Evolutionary conservation across 2,329 filamentous ascomycete genomes (phyloP).

Genomic region (Fusarium foetens): DNA sequence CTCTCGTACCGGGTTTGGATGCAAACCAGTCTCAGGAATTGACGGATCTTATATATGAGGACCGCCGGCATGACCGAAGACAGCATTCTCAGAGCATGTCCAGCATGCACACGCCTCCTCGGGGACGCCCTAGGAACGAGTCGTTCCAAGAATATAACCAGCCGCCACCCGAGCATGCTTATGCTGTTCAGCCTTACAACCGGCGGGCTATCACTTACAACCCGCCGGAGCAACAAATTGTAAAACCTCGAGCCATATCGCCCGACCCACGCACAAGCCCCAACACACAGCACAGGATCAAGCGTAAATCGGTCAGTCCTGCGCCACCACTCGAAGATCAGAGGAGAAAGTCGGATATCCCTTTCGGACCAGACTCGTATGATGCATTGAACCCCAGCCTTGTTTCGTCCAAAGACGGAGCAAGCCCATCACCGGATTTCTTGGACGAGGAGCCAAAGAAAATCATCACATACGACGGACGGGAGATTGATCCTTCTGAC

Average conservation of each 20-base stretch:
- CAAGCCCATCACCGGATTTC: slow-evolving; percentile 52
- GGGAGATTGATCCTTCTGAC: slow-evolving; percentile 82
- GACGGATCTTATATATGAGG: slow-evolving; percentile 67
- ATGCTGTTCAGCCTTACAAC: slow-evolving; percentile 56
- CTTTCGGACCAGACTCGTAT: slow-evolving; percentile 81
- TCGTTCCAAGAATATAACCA: slow-evolving; percentile 43
- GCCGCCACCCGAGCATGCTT: slow-evolving; percentile 42
- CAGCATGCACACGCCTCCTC: slow-evolving; percentile 54
- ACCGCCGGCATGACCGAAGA: slow-evolving; percentile 59
- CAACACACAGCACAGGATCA: slow-evolving; percentile 63
- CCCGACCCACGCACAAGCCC: slow-evolving; percentile 53
- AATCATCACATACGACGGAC: slow-evolving; percentile 79
- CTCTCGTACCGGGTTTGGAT: slow-evolving; percentile 70
- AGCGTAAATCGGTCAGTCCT: slow-evolving; percentile 80
- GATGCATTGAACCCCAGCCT: slow-evolving; percentile 74
- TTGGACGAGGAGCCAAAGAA: slow-evolving; percentile 67
- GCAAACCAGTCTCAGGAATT: slow-evolving; percentile 65
- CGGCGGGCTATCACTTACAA: slow-evolving; percentile 55
- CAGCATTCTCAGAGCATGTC: slow-evolving; percentile 55
- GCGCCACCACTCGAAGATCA: slow-evolving; percentile 63
- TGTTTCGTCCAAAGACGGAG: slow-evolving; percentile 46
- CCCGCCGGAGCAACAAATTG: slow-evolving; percentile 43
- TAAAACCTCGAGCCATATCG: slow-evolving; percentile 48
- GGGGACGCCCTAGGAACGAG: slow-evolving; percentile 51
- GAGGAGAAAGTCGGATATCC: slow-evolving; percentile 68